Evolutionary conservation across 2,329 filamentous ascomycete genomes (phyloP).

Genomic region (Oidium heveae): DNA sequence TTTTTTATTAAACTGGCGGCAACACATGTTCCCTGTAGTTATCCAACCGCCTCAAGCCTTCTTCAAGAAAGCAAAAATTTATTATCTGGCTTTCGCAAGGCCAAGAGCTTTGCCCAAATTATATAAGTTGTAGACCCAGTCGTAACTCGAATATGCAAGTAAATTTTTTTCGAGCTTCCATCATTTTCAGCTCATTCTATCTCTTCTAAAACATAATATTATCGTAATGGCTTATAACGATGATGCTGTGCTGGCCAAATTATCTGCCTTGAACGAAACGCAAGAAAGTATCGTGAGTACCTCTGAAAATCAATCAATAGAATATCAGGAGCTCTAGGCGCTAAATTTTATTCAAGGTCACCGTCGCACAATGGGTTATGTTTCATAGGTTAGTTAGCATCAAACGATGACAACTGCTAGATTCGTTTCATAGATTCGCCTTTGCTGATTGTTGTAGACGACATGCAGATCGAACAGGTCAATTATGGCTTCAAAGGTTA

Average conservation of each 20-base stretch:
- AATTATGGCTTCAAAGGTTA: conserved; percentile 73
- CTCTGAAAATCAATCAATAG: background rate
- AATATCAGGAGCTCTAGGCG: background rate
- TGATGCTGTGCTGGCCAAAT: conserved; percentile 81
- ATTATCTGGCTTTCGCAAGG: no score
- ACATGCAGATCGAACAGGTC: conserved; percentile 74
- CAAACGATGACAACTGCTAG: conserved; percentile 1
- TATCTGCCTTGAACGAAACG: conserved; percentile 86
- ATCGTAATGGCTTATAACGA: conserved; percentile 71
- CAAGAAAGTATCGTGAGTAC: conserved; percentile 60
- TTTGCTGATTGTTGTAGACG: conserved; percentile 30
- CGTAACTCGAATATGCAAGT: no score
- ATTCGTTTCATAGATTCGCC: background rate
- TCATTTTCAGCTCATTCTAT: background rate
- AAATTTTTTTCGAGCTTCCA: no score
- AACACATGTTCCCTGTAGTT: no score
- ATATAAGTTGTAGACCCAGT: no score
- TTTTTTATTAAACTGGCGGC: no score
- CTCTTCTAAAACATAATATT: background rate
- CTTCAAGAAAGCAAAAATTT: no score
- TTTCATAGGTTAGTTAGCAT: conserved; percentile 54
- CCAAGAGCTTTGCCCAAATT: no score
- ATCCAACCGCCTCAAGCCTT: no score
- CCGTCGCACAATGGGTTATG: conserved; percentile 97
- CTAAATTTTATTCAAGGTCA: conserved; percentile 23